Evolutionary conservation across 164 flowering plant species (phyloP), one percentile per base, ranked within the genome.

Genomic region (Santalum album): DNA sequence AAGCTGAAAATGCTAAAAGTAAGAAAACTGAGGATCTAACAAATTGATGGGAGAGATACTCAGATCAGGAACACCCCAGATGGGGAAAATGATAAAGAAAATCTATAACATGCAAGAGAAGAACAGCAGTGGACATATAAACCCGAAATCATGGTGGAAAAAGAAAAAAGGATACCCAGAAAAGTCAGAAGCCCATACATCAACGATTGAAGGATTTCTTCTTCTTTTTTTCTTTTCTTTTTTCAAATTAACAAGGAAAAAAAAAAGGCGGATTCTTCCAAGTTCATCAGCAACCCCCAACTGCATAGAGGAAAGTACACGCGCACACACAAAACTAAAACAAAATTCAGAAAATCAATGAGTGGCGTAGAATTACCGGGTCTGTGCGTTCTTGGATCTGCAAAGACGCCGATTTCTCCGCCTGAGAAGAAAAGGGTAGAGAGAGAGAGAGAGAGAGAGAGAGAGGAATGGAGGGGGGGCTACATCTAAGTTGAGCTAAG

Each of bases 341-440:
- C 25, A 42, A 42, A 42, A 42, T 4, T 9, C 19, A 45, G 19
- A 12, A 22, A 22, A 22, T 1, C 25, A 6, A 22, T 2, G 25
- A 12, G 4, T 2, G 21, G 19, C n/a, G n/a, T n/a, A 18, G 25
- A 12, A 6, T 18, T 51, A 60, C 63, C 57, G 39, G 52, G 21
- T 16, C 34, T 18, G 54, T 50, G 51, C n/a, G 21, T 35, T 36
- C 53, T 47, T 57, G 54, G 54, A 64, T 64, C 62, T 46, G 54
- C 67, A 57, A 57, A 26, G 19, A 20, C 32, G 25, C 67, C 62
- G 54, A 43, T 38, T 57, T 53, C 53, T 57, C 62, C 58, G 48
- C 57, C 48, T 21, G 53, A 50, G 56, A 57, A 14, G 55, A n/a
- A 52, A 15, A 1, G 12, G 38, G 2, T 29, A 1, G 57, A 25